Evolutionary conservation across 257 asterid species (phyloP).

Genomic region (Striga asiatica): DNA sequence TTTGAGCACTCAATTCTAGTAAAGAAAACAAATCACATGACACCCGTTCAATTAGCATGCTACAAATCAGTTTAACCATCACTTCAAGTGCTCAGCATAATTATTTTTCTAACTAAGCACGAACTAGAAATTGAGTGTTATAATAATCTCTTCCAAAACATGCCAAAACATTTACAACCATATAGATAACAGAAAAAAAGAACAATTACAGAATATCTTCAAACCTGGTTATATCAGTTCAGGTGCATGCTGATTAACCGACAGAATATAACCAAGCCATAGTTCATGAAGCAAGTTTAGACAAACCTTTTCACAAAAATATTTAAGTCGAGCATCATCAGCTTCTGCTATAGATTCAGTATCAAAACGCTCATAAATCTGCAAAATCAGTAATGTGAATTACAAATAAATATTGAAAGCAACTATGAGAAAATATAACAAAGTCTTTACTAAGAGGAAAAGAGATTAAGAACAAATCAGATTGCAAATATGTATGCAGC

Average conservation of each 20-base stretch:
- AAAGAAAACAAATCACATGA: neutral
- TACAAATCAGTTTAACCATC: neutral
- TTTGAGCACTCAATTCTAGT: neutral
- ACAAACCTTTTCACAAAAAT: slow-evolving; percentile 67
- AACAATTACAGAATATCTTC: neutral
- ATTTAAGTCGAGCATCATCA: slow-evolving; percentile 68
- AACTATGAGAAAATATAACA: neutral
- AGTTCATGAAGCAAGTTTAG: slow-evolving; percentile 4
- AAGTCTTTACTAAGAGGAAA: neutral
- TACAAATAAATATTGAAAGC: neutral
- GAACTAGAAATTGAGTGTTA: neutral
- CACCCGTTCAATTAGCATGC: neutral
- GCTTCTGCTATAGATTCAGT: slow-evolving; percentile 48
- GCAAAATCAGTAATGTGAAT: slow-evolving; percentile 17
- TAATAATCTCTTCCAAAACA: neutral
- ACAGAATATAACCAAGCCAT: slow-evolving; percentile 6
- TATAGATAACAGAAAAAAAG: neutral
- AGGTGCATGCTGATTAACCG: neutral
- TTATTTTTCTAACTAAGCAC: neutral
- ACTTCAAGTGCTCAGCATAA: neutral
- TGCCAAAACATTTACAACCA: neutral
- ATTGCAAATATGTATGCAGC: neutral
- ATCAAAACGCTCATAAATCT: slow-evolving; percentile 79
- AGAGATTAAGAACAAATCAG: neutral
- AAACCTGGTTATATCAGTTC: slow-evolving; percentile 3